Base-by-base conservation (phyloP, 495 filamentous ascomycete genomes). In the Penicillium odoratum region DNA sequence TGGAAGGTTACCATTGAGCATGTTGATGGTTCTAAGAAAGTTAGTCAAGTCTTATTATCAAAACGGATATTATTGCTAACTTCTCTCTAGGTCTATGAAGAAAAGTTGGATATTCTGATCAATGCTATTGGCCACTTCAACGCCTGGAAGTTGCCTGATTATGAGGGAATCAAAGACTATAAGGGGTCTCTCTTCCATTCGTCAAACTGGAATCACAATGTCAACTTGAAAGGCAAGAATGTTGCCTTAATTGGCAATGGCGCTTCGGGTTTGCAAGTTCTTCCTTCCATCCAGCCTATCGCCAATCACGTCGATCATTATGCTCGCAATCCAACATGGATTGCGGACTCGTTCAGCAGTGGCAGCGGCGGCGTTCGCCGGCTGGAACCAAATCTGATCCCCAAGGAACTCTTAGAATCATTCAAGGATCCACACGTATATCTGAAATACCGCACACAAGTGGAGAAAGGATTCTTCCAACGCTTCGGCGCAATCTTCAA, bases 261-360 rank as follows among this genome's bases (percentile, higher is more conserved):
- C 7, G 81, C 82, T 1, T 82, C 77, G 6, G 83, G 83, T 0
- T 65, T 85, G 16, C 83, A 85, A 56, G 67, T 85, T 1, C 69
- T 85, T 7, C 78, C 83, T 0, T 78, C 76, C 4, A 69, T 85
- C n/a, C 74, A 88, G 74, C 76, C 83, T 68, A 53, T 83, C 61
- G 72, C 84, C 62, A 61, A 75, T 65, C 63, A 85, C 78, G 82
- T 76, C 47, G 83, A 85, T 59, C 81, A 87, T 68, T 90, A 88
- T 51, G 84, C 82, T 6, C 80, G 88, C 18, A 86, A 83, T 58
- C 79, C 74, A 30, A 88, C 86, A 1, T 90, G 88, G 87, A 84
- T 91, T n/a, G 80, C 85, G 0, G 78, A 81, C 33, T 81, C 84
- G 11, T 74, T 76, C 56, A 73, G 71, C 57, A 71, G 76, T 49